Base-by-base conservation (phyloP, 768 basidiomycete genomes). In the Sporobolomyces roseus region DNA sequence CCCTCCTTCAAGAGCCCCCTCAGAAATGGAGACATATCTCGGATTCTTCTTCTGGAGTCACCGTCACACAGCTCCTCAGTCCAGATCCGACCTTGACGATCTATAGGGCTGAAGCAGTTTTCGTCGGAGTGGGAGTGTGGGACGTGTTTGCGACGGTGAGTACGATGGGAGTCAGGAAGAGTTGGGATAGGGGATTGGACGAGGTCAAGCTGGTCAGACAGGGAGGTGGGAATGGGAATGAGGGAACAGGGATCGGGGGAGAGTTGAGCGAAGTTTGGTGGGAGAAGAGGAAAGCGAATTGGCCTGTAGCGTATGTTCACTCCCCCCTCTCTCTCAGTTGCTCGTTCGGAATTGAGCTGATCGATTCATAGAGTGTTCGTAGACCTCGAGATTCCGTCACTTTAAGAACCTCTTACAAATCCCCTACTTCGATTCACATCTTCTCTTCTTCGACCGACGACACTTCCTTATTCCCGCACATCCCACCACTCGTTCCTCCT, bases 41-140 rank as follows among this genome's bases (percentile, higher is more conserved):
- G 52, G 96, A 99, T 55, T 54, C 55, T 73, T 83, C 84, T 33
- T 84, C 88, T 50, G 94, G 96, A 2, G 94, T 98, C 1, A 89
- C 92, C 7, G 86, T 99, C 43, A 92, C 93, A 7, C 93, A 97
- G 77, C 85, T 98, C 13, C 90, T 97, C 77, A 94, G 93, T 0
- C 97, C 98, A 67, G 96, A 99, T 78, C 92, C 92, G 32, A 97
- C 94, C 0, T 81, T 98, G 63, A 89, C 97, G 9, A 93, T 99
- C 4, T 98, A 92, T 77, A 85, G 92, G 27, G 93, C 96, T 2
- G 93, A 97, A 79, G 94, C 94, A 2, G 93, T 93, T 0, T 97
- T 98, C 76, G 93, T 98, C 41, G 94, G 93, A 27, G 87, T 98
- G 7, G 87, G 90, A 3, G 81, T 99, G 2, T 98, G 94, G 94